Base-by-base conservation (phyloP, 129 eudicot genomes). In the Escallonia herrerae region DNA sequence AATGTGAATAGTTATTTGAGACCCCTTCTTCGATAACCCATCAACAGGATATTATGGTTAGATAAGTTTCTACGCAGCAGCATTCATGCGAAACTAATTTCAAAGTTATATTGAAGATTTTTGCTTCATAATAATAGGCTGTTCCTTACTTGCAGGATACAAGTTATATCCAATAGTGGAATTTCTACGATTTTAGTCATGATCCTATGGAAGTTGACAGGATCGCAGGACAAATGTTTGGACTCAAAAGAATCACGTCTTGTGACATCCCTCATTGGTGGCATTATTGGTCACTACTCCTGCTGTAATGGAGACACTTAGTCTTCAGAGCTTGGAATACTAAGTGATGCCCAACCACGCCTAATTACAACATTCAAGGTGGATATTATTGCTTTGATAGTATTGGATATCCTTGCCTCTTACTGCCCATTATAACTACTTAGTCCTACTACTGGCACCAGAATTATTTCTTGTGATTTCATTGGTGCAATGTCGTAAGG, bases 281-380 rank as follows among this genome's bases (percentile, higher is more conserved):
- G 90, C 55, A 66, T 93, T 37, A 83, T 93, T 64, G 99, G 99
- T 63, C 99, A 93, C 74, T 93, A 93, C 63, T 83, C 84, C 68
- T 93, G 99, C 79, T 81, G 82, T 74, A 93, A 89, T 72, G 96
- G 99, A 66, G 99, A 93, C 76, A 93, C 96, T 53, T 93, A 96
- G 99, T 93, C 99, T 22, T 93, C 96, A 43, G 99, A 93, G 73
- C 94, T 93, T 72, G 99, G 99, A 60, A 80, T 89, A 66, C 87
- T 93, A 7, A 93, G 99, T 77, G 87, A 93, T 55, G 89, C 75
- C 40, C 91, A 83, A 47, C 99, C 99, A 56, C 84, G 91, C 45
- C 74, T 93, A 60, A 83, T 93, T 56, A 93, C 99, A 33, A 93
- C 85, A 50, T 89, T 93, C 69, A 86, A 89, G 95, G 99, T 93